These are phyloP conservation scores for Umbellularia californica DNA, from an alignment of 164 flowering plant species.

Conservation along the genomic window DNA sequence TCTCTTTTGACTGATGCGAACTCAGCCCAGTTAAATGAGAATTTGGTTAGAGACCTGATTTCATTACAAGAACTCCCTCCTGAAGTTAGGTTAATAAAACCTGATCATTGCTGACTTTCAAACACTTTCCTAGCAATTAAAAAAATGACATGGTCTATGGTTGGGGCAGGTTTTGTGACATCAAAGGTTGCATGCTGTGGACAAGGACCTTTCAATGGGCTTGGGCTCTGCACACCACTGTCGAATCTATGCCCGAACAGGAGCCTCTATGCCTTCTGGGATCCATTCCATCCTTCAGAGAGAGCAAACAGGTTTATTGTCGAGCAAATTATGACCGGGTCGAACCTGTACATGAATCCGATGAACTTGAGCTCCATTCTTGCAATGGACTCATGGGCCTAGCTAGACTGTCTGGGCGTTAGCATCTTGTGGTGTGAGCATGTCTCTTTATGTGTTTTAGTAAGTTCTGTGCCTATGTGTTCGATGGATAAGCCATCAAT, in stretches of 20 bases:
- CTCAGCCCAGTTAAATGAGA: too few relatives aligned
- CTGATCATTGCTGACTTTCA: too few relatives aligned
- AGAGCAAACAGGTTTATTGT: constrained; percentile 63
- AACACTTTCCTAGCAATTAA: too few relatives aligned
- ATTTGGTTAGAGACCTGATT: too few relatives aligned
- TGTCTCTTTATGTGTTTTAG: too few relatives aligned
- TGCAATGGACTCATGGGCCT: constrained; percentile 54
- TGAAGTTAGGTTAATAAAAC: too few relatives aligned
- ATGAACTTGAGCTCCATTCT: constrained; percentile 74
- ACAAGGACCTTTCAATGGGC: constrained; percentile 78
- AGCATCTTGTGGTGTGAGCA: too few relatives aligned
- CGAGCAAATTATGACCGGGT: constrained; percentile 36
- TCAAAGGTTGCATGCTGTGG: constrained; percentile 79
- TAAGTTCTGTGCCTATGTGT: too few relatives aligned
- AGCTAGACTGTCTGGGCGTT: constrained; percentile 7
- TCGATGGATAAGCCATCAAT: too few relatives aligned
- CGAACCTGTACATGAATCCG: constrained; percentile 55
- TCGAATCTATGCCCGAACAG: constrained; percentile 68
- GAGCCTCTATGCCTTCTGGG: constrained; percentile 61
- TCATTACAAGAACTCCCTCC: too few relatives aligned
- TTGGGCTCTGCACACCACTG: constrained; percentile 49
- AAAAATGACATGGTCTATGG: neutral
- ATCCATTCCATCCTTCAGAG: constrained; percentile 69
- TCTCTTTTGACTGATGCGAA: too few relatives aligned
- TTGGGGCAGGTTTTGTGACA: constrained; percentile 53